Conservation (phyloP, 2,329 filamentous ascomycete genomes). For the Lasiodiplodia gonubiensis region DNA sequence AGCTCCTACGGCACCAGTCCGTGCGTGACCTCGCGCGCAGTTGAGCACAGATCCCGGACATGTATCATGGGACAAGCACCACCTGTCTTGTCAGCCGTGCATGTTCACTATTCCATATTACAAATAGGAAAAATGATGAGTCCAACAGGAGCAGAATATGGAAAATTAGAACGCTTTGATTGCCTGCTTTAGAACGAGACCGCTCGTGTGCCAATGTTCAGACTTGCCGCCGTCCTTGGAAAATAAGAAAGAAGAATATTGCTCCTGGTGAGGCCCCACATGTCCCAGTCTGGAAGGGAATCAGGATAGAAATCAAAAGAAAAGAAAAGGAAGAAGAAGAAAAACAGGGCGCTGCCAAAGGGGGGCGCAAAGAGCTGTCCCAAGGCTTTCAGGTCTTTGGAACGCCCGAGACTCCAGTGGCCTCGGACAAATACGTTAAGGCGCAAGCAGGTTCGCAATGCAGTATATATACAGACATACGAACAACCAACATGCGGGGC, state of each 20-base stretch:
- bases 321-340: background rate
- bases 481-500: slow-evolving; percentile 15
- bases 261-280: background rate
- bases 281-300: background rate
- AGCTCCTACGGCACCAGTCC: background rate
- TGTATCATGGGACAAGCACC: background rate
- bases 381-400: slow-evolving; percentile 9
- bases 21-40: background rate
- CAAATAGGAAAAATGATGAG: background rate
- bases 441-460: slow-evolving; percentile 10
- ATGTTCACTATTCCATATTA: background rate
- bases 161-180: slow-evolving; percentile 9
- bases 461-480: slow-evolving; percentile 23
- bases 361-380: slow-evolving; percentile 3
- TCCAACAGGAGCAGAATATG: background rate
- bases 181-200: slow-evolving; percentile 16
- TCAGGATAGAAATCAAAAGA: background rate
- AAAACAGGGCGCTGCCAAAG: background rate
- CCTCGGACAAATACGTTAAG: background rate
- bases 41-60: background rate
- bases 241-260: background rate
- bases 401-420: slow-evolving; percentile 1
- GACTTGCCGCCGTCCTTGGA: background rate
- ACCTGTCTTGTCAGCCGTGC: background rate
- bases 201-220: background rate